Evolutionary conservation across 768 basidiomycete species (phyloP).

Genomic region (Kwoniella bestiolae): DNA sequence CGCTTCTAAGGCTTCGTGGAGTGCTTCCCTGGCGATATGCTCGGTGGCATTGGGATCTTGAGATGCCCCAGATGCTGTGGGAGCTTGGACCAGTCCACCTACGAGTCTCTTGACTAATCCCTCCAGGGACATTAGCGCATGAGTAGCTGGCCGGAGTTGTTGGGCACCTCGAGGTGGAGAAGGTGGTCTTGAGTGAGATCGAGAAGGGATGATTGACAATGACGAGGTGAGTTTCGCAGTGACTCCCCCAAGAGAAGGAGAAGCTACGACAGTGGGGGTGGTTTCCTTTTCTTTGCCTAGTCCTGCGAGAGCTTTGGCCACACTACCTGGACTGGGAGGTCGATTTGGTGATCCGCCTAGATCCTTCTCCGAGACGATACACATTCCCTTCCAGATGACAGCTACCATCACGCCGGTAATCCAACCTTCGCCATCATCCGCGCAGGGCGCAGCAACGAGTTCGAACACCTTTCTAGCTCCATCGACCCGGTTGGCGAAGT

Average conservation of each 20-base stretch:
- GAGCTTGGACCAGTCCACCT: slow-evolving; percentile 47
- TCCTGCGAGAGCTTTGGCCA: slow-evolving; percentile 46
- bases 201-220: slow-evolving; percentile 53
- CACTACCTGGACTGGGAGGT: slow-evolving; percentile 50
- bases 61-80: slow-evolving; percentile 11
- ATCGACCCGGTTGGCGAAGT: slow-evolving; percentile 54
- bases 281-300: slow-evolving; percentile 43
- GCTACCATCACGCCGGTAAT: slow-evolving; percentile 56
- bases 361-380: slow-evolving; percentile 47
- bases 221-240: slow-evolving; percentile 49
- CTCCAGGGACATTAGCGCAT: slow-evolving; percentile 53
- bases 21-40: slow-evolving; percentile 54
- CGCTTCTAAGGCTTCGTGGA: slow-evolving; percentile 55
- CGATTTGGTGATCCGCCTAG: slow-evolving; percentile 21
- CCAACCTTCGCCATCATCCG: slow-evolving; percentile 57
- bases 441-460: slow-evolving; percentile 50
- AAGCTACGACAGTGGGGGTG: slow-evolving; percentile 25
- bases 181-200: slow-evolving; percentile 51
- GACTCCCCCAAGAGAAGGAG: slow-evolving; percentile 39
- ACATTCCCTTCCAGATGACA: slow-evolving; percentile 56
- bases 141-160: slow-evolving; percentile 41
- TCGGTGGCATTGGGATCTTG: slow-evolving; percentile 48
- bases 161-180: slow-evolving; percentile 45
- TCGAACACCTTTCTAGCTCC: slow-evolving; percentile 51
- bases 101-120: slow-evolving; percentile 52